These are phyloP conservation scores for Mycena alexandri DNA, from an alignment of 768 basidiomycete genomes.

Conservation along the genomic window DNA sequence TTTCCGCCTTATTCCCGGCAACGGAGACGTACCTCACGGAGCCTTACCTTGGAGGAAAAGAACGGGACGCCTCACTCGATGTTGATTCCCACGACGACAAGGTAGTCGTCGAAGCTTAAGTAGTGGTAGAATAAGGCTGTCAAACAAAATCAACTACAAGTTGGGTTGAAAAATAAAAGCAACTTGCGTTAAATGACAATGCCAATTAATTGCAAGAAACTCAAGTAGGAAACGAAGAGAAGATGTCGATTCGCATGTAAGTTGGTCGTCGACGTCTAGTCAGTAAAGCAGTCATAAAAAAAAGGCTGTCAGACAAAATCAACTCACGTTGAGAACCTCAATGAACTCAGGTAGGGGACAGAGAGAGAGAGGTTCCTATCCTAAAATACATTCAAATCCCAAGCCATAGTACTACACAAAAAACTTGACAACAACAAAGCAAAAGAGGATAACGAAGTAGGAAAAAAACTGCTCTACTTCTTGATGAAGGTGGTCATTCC, in stretches of 20 bases:
- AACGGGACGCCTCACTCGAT: constrained; percentile 16
- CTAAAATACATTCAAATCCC: constrained; percentile 30
- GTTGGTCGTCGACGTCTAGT: no score
- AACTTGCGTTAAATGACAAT: no score
- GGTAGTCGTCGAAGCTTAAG: constrained; percentile 8
- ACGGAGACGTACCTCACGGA: constrained; percentile 55
- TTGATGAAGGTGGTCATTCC: constrained; percentile 43
- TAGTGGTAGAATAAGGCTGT: constrained; percentile 2
- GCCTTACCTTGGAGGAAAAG: constrained; percentile 40
- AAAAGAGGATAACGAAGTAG: constrained; percentile 17
- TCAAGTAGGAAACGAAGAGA: no score
- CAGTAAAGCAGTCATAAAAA: no score
- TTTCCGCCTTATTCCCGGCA: constrained; percentile 57
- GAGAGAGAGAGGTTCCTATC: background rate
- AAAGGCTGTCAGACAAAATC: no score
- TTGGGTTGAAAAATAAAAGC: no score
- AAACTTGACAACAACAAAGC: constrained; percentile 19
- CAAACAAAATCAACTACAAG: background rate
- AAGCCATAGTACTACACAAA: constrained; percentile 24
- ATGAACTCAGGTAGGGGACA: constrained; percentile 51
- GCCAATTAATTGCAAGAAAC: no score
- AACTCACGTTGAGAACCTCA: no score
- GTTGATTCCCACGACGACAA: constrained; percentile 16
- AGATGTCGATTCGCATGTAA: no score
- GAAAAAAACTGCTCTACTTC: background rate